Evolutionary conservation across 108 stramenopile genomes (phyloP), one percentile per base, ranked within the genome.

Genomic region (Nannochloropsis salina): DNA sequence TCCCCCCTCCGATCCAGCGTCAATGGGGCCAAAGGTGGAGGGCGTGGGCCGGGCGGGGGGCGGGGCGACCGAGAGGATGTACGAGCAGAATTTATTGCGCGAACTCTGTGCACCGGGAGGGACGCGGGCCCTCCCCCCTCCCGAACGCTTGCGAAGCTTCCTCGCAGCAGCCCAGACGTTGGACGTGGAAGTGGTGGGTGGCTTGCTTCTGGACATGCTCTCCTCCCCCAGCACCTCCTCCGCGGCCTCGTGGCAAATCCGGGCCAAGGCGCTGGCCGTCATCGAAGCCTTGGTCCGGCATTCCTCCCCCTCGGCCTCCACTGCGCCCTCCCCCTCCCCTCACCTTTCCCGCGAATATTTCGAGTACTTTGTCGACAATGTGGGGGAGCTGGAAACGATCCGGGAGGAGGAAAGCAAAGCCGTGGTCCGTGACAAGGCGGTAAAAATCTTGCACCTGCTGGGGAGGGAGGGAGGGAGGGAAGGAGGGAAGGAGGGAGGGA

Each of bases 91-190:
- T 80, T 91, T 97, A 9, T 92, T 98, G 79, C 90, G 93, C 83
- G 96, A 96, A 86, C 91, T 98, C 6, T 98, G 96, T 87, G 95
- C 94, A 18, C 96, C 96, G 9, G 95, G 97, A 45, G 97, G 97
- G 15, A 93, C 96, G 93, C 95, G 95, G 85, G 93, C 97, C 21
- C 95, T 94, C 81, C 97, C 97, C 22, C 94, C 95, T 44, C 92
- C 90, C 9, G 95, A 96, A 80, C 95, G 95, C 84, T 84, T 98
- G 74, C 90, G 86, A 11, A 91, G 92, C 80, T 98, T 96, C 90
- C 86, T 94, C 6, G 80, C 89, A 6, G 90, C 93, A 2, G 90
- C 95, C 10, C 89, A 94, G 44, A 93, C 93, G 41, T 91, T 98
- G 31, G 94, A 96, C 84, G 81, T 41, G 81, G 81, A 81, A 10